Conservation (phyloP, 2,329 filamentous ascomycete species). For the Leptographium galeiforme region DNA sequence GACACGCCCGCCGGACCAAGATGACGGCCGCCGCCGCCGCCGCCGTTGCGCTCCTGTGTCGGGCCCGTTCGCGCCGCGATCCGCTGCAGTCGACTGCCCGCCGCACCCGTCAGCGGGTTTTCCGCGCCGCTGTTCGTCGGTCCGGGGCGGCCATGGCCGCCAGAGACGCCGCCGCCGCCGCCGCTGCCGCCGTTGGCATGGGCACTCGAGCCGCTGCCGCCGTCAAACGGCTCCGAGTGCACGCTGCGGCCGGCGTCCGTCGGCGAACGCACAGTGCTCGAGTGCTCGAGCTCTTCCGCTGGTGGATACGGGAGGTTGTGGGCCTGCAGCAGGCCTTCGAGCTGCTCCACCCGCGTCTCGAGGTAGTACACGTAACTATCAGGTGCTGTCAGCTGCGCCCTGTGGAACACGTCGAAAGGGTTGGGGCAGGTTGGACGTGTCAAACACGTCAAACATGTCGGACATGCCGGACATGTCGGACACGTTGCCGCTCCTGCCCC, state of each 20-base stretch:
- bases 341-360: constrained; percentile 70
- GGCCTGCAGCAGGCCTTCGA: constrained; percentile 60
- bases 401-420: background rate
- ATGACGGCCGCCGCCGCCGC: constrained; percentile 46
- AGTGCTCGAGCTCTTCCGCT: constrained; percentile 52
- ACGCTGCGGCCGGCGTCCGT: constrained; percentile 3
- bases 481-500: background rate
- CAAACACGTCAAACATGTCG: too few species aligned
- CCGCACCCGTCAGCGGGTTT: constrained; percentile 12
- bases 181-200: background rate
- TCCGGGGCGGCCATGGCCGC: background rate
- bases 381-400: background rate
- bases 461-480: too few species aligned
- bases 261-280: constrained; percentile 7
- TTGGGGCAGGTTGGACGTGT: too few species aligned
- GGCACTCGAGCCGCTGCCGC: constrained; percentile 11
- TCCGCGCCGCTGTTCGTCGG: background rate
- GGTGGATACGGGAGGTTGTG: constrained; percentile 61
- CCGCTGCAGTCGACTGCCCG: constrained; percentile 42
- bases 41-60: constrained; percentile 20
- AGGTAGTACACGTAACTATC: constrained; percentile 88
- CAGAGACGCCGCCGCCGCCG: background rate
- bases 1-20: constrained; percentile 83
- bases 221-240: constrained; percentile 20
- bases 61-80: constrained; percentile 34